Evolutionary conservation across 148 eudicot genomes (phyloP), one percentile per base, ranked within the genome.

Genomic region (Linanthus parryae): DNA sequence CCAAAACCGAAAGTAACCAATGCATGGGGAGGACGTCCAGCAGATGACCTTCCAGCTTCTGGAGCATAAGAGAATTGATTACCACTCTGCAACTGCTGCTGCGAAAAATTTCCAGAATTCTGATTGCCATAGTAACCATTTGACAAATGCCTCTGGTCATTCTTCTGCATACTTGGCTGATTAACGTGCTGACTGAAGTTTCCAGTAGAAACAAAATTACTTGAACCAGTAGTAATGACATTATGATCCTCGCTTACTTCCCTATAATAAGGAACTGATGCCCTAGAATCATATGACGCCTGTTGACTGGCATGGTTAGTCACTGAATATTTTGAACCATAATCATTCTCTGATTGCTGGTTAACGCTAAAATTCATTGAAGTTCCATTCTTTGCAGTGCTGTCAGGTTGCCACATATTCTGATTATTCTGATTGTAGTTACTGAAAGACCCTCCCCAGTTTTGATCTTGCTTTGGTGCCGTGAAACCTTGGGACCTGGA

Each of bases 1-100:
- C 97, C 97, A 73, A 89, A 89, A 9, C 97, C 97, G 70, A 89
- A 89, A 31, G 81, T 56, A 46, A 82, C 91, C 31, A 89, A 73
- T 17, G 97, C 90, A 80, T 85, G 95, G 0, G 83, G 66, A 52
- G 91, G 90, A 35, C 90, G 90, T 17, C 84, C 91, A 14, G 75
- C 75, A 41, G 90, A 72, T 59, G 90, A 82, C 38, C 95, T 77
- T 65, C 82, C 80, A 8, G 64, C 58, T 33, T 48, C 63, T 14
- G 86, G 66, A 51, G 34, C 53, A 65, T 56, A 54, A 40, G 79
- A 57, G 48, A 28, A 47, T 46, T 67, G 75, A 51, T 62, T 47
- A 42, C 66, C 56, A 30, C 56, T 58, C 48, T 72, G 81, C 56
- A 65, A 54, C 43, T 69, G 54, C 13, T 76, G 78, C 55, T 80